phyloP scores from a whole-genome alignment of 2,329 filamentous ascomycete genomes.

The Fusarium sp. region DNA sequence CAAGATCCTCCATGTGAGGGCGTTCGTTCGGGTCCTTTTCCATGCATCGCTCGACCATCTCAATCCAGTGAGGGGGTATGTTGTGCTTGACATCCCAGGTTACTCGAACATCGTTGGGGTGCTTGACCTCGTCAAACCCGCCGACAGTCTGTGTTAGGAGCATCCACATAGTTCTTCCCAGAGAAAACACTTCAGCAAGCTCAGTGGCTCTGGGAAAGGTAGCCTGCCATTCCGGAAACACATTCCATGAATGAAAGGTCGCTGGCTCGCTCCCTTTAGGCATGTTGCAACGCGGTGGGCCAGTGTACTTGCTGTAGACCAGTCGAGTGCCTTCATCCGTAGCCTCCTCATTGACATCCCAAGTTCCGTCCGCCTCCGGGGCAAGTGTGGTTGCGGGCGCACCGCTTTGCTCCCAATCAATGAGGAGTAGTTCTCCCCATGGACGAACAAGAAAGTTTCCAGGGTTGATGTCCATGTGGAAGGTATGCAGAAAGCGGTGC shows the following conservation, averaged over 20 bases:
- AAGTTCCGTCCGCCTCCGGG: neutral
- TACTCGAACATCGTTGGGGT: neutral
- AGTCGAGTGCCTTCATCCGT: neutral
- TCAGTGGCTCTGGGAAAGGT: neutral
- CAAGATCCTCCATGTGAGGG: neutral
- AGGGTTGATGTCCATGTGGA: neutral
- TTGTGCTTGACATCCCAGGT: neutral
- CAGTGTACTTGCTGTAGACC: neutral
- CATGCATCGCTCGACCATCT: neutral
- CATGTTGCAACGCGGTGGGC: neutral
- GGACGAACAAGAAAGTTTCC: neutral
- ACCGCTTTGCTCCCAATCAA: neutral
- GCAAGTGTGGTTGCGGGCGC: neutral
- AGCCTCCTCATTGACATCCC: neutral
- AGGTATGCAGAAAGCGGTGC: neutral
- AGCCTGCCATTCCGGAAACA: neutral
- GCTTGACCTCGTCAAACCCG: neutral
- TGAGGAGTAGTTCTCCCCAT: neutral
- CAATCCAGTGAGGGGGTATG: neutral
- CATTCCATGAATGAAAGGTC: neutral
- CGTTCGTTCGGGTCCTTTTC: neutral
- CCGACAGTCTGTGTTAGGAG: neutral
- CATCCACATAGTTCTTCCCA: conserved; percentile 4
- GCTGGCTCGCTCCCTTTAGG: neutral
- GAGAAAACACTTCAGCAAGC: neutral